Conservation (phyloP, 495 filamentous ascomycete genomes). For the Xylaria nigripes region DNA sequence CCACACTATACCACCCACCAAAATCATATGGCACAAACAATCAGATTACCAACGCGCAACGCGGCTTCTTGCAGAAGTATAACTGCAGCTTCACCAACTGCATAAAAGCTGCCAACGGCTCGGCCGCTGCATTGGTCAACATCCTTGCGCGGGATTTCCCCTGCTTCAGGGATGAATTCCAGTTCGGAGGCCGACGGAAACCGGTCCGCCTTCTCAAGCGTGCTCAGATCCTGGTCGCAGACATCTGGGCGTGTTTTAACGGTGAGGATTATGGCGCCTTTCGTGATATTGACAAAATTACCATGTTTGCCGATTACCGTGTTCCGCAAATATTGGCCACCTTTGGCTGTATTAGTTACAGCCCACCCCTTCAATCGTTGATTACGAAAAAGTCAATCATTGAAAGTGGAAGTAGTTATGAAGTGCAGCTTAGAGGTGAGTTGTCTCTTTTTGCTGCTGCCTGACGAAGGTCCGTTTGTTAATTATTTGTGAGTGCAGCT, state of each 20-base stretch:
- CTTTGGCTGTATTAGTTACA: slow-evolving; percentile 75
- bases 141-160: slow-evolving; percentile 68
- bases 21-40: slow-evolving; percentile 10
- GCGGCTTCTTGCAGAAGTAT: slow-evolving; percentile 57
- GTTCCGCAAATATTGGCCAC: slow-evolving; percentile 88
- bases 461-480: not conserved
- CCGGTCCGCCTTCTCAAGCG: slow-evolving; percentile 79
- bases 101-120: slow-evolving; percentile 65
- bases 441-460: slow-evolving; percentile 19
- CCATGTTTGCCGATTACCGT: slow-evolving; percentile 98
- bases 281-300: slow-evolving; percentile 84
- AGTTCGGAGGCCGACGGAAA: slow-evolving; percentile 58
- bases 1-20: slow-evolving; percentile 3
- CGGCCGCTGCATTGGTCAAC: slow-evolving; percentile 78
- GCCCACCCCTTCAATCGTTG: slow-evolving; percentile 63
- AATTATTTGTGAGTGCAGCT: slow-evolving; percentile 30
- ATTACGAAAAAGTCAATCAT: slow-evolving; percentile 56
- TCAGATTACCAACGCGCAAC: slow-evolving; percentile 19
- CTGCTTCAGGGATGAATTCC: slow-evolving; percentile 76
- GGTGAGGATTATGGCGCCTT: slow-evolving; percentile 75
- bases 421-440: slow-evolving; percentile 75
- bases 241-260: slow-evolving; percentile 91
- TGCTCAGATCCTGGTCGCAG: slow-evolving; percentile 91
- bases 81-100: slow-evolving; percentile 65
- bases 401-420: slow-evolving; percentile 66